A percentile compares a stretch with the other conserved stretches of the same genome.
Evolutionary conservation across 2,329 filamentous ascomycete species (phyloP).

Genomic region (Dissoconium aciculare): DNA sequence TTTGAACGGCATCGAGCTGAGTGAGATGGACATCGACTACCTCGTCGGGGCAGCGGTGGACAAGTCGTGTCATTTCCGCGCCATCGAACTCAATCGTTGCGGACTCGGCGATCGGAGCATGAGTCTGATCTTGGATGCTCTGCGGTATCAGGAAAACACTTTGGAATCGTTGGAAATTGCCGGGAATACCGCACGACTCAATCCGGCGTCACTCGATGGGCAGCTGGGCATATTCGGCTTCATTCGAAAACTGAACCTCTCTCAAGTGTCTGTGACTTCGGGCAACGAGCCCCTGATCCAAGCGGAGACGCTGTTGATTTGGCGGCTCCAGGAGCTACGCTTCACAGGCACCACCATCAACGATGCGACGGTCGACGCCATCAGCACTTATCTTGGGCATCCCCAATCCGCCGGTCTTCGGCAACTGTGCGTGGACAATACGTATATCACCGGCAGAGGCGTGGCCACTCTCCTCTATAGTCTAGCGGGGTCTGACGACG

Average conservation of each 20-base stretch:
- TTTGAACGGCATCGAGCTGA: conserved; percentile 53
- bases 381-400: conserved; percentile 43
- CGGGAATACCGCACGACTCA: conserved; percentile 49
- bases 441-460: conserved; percentile 48
- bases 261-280: conserved; percentile 48
- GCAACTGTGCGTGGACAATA: conserved; percentile 50
- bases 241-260: conserved; percentile 51
- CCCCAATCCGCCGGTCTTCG: conserved; percentile 43
- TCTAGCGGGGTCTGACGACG: conserved; percentile 35
- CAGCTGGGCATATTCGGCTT: conserved; percentile 53
- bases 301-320: conserved; percentile 49
- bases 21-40: conserved; percentile 54
- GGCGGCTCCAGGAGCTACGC: conserved; percentile 51
- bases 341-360: conserved; percentile 50
- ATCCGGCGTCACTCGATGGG: conserved; percentile 48
- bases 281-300: conserved; percentile 49
- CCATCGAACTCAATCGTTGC: conserved; percentile 52
- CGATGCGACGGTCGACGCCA: conserved; percentile 47
- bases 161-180: conserved; percentile 54
- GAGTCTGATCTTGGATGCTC: conserved; percentile 47
- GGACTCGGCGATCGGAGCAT: conserved; percentile 43
- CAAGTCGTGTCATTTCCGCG: conserved; percentile 48
- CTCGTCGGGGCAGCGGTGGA: conserved; percentile 54
- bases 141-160: conserved; percentile 50
- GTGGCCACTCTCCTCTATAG: conserved; percentile 50